Percentiles rank a stretch among this genome's conserved stretches.
These are phyloP conservation scores for Gardenia jasminoides DNA, from an alignment of 257 asterid species.

Conservation along the genomic window DNA sequence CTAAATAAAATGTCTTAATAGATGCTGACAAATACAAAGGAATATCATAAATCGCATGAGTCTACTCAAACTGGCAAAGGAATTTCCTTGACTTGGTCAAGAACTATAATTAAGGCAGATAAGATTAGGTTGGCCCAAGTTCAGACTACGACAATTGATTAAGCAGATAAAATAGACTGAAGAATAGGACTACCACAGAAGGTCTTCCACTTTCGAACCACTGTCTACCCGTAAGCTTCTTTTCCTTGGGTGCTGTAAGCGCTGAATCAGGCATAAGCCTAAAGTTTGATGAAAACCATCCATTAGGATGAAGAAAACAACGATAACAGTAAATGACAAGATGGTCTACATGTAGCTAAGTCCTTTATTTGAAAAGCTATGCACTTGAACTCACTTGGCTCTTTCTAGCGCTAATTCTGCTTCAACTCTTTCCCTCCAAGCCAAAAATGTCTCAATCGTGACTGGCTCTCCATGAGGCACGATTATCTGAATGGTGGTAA, in stretches of 20 bases:
- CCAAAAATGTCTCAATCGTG: conserved; percentile 85
- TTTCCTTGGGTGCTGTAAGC: conserved; percentile 80
- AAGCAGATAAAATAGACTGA: conserved; percentile 2
- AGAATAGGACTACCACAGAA: conserved; percentile 39
- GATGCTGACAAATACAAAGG: neutral
- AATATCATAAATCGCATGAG: neutral
- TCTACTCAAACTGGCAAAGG: neutral
- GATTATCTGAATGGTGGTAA: conserved; percentile 60
- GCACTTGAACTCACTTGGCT: conserved; percentile 76
- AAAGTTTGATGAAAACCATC: conserved; percentile 20
- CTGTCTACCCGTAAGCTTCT: conserved; percentile 84
- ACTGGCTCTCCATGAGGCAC: conserved; percentile 98
- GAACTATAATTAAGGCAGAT: neutral
- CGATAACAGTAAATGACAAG: neutral
- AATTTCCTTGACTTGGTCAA: neutral
- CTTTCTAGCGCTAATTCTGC: conserved; percentile 97
- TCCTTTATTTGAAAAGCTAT: conserved; percentile 13
- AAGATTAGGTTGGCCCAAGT: neutral
- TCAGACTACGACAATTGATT: neutral
- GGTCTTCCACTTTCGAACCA: conserved; percentile 95
- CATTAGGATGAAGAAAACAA: neutral
- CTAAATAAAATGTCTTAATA: neutral
- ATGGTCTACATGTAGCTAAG: neutral
- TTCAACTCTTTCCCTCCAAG: conserved; percentile 98
- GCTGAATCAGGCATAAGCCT: conserved; percentile 99